Evolutionary conservation across 257 asterid species (phyloP), one percentile per base, ranked within the genome.

Genomic region (Solanum habrochaites): DNA sequence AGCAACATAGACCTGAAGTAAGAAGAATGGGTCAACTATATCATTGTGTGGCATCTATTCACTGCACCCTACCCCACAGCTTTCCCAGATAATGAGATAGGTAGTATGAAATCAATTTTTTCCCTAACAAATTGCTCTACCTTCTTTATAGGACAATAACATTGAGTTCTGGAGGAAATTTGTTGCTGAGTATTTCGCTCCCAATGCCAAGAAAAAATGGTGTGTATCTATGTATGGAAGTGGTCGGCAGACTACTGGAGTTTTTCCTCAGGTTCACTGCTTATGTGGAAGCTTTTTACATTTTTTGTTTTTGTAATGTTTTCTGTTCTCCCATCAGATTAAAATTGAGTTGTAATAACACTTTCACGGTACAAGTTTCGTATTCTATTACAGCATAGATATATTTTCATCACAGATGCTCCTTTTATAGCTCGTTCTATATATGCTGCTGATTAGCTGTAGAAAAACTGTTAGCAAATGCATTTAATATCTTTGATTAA

Each of bases 141-240:
- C 29, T 11, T 4, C 27, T 90, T 86, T 92, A 88, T 81, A 97
- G 99, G 99, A 97, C 89, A 97, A 97, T 87, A 94, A 88, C 84
- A 95, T 97, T 13, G 98, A 93, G 86, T 97, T 93, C 83, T 97
- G 99, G 99, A 92, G 98, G 87, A 95, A 93, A 88, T 95, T 95
- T 91, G 99, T 95, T 2, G 94, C 94, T 0, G 99, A 97, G 90
- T 97, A 91, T 89, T 97, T 94, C 86, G 95, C 97, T 14, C 98
- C 99, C 39, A 95, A 92, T 90, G 99, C 99, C 56, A 95, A 94
- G 96, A 97, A 97, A 87, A 97, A 95, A 83, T 97, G 99, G 99
- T 97, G 99, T 42, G 98, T 97, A 43, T 97, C 99, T 7, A 93
- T 97, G 99, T 97, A 97, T 85, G 99, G 99, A 91, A 95, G 91